phyloP scores from a whole-genome alignment of 2,329 filamentous ascomycete genomes.

The Cyanodermella asteris region DNA sequence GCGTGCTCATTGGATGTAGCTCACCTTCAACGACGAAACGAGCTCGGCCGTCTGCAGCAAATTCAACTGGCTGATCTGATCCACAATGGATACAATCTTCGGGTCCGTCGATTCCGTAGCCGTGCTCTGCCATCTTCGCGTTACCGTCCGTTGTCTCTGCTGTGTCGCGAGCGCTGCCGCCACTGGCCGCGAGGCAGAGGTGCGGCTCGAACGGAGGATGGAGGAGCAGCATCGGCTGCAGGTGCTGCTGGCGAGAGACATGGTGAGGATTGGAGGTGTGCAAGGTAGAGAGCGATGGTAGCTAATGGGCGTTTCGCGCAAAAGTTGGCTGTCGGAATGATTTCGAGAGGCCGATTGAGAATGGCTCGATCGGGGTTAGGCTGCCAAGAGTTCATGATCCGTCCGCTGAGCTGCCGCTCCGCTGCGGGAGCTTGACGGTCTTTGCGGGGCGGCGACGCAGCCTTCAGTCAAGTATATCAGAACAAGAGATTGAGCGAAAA shows the following conservation, averaged over 20 bases:
- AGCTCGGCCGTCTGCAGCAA: conserved; percentile 93
- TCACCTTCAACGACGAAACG: conserved; percentile 83
- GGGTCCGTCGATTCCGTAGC: conserved; percentile 50
- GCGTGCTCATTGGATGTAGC: conserved; percentile 4
- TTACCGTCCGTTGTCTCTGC: conserved; percentile 13
- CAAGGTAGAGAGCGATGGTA: too few relatives aligned
- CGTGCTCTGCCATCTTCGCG: conserved; percentile 75
- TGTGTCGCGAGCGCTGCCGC: conserved; percentile 11
- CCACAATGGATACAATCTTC: conserved; percentile 86
- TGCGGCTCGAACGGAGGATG: conserved; percentile 6
- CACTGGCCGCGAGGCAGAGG: conserved; percentile 8
- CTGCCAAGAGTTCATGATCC: too few relatives aligned
- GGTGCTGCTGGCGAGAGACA: neutral
- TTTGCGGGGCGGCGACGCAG: too few relatives aligned
- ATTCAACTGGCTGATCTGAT: conserved; percentile 97
- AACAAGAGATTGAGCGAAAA: too few relatives aligned
- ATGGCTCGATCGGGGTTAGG: too few relatives aligned
- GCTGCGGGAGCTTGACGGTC: too few relatives aligned
- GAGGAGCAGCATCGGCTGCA: neutral
- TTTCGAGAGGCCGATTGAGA: too few relatives aligned
- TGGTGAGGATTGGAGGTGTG: neutral
- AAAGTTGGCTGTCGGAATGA: too few relatives aligned
- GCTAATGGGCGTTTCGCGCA: too few relatives aligned
- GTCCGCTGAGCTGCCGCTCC: too few relatives aligned
- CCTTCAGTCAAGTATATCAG: too few relatives aligned